A percentile compares a stretch with the other conserved stretches of the same genome.
Conservation (phyloP, 768 basidiomycete genomes). For the Sarcodon sp. region DNA sequence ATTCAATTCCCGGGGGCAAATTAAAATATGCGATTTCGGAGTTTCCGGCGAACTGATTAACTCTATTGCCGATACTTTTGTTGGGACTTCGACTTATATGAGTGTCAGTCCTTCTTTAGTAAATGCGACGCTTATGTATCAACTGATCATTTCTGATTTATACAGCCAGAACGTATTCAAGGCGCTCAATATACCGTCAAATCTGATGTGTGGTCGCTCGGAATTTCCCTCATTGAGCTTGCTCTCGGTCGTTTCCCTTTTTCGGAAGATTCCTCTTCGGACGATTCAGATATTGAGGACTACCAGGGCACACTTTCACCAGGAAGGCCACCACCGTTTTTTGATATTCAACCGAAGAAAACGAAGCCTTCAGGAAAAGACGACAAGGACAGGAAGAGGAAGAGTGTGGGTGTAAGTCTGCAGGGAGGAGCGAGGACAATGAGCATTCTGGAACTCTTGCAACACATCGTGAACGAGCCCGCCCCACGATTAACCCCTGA, state of each 20-base stretch:
- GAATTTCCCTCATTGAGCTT: conserved; percentile 93
- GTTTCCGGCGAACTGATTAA: conserved; percentile 98
- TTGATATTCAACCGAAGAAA: conserved; percentile 19
- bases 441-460: conserved; percentile 92
- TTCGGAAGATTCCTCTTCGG: conserved; percentile 55
- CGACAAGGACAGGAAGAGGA: conserved; percentile 66
- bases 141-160: conserved; percentile 4
- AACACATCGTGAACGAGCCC: conserved; percentile 98
- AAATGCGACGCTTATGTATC: conserved; percentile 4
- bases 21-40: conserved; percentile 99
- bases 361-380: conserved; percentile 22
- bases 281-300: conserved; percentile 69
- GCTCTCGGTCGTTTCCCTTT: conserved; percentile 97
- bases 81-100: conserved; percentile 99
- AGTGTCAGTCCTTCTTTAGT: conserved; percentile 50
- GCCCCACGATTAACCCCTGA: conserved; percentile 78
- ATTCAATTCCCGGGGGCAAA: conserved; percentile 86
- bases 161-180: conserved; percentile 96
- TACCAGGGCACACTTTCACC: conserved; percentile 76
- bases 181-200: conserved; percentile 98
- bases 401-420: conserved; percentile 85
- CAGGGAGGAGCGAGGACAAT: conserved; percentile 96
- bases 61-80: conserved; percentile 97
- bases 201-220: conserved; percentile 98
- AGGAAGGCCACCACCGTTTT: conserved; percentile 40